Evolutionary conservation across 257 asterid species (phyloP).

Genomic region (Nicotiana sylvestris): DNA sequence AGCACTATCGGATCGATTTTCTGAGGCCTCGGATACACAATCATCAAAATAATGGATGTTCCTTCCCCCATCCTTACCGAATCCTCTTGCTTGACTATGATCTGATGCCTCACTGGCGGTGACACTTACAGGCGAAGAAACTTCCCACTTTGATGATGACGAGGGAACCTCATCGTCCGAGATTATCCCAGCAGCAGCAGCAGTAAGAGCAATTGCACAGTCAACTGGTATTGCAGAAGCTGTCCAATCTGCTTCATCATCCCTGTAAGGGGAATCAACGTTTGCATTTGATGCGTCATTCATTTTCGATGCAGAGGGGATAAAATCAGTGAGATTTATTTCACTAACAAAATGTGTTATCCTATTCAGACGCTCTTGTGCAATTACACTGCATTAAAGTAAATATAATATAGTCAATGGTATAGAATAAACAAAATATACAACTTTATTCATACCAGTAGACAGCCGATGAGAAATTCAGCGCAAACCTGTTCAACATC

Average conservation of each 20-base stretch:
- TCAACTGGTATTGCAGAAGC: conserved; percentile 68
- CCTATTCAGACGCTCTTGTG: conserved; percentile 84
- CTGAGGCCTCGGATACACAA: conserved; percentile 44
- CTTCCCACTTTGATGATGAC: conserved; percentile 48
- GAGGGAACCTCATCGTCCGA: conserved; percentile 54
- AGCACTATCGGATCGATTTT: conserved; percentile 28
- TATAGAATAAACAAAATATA: background rate
- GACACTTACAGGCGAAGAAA: conserved; percentile 46
- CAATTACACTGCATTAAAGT: conserved; percentile 70
- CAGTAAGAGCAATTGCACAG: conserved; percentile 56
- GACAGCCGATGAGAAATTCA: conserved; percentile 8
- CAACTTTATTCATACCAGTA: background rate
- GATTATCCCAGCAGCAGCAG: conserved; percentile 80
- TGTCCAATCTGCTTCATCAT: conserved; percentile 53
- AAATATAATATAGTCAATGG: conserved; percentile 23
- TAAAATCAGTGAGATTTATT: conserved; percentile 40
- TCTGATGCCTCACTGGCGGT: conserved; percentile 56
- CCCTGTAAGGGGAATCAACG: conserved; percentile 35
- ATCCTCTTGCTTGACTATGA: conserved; percentile 37
- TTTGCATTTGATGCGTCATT: conserved; percentile 34
- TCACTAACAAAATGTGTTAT: conserved; percentile 68
- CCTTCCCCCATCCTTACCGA: conserved; percentile 43
- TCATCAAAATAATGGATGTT: conserved; percentile 34
- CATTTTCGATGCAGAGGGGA: conserved; percentile 35
- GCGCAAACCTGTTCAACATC: conserved; percentile 75